phyloP scores from a whole-genome alignment of 2,329 filamentous ascomycete species.

The Alternaria sp. region DNA sequence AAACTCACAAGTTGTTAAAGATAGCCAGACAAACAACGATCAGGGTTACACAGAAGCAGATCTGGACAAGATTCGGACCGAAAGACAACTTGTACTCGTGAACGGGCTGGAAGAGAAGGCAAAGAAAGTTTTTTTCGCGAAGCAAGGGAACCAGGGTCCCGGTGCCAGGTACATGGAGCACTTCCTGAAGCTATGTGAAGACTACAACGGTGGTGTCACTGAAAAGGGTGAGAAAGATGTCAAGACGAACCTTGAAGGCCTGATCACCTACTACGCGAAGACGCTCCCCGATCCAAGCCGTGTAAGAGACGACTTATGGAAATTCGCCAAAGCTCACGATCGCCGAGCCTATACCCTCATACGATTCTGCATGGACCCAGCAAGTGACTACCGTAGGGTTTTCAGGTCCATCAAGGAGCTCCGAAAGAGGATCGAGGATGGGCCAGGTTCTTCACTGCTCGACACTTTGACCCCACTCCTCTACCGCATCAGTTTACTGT shows the following conservation, averaged over 20 bases:
- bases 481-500: constrained; percentile 81
- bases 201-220: constrained; percentile 86
- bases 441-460: constrained; percentile 69
- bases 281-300: constrained; percentile 78
- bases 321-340: constrained; percentile 90
- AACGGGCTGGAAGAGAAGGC: constrained; percentile 79
- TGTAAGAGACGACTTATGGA: constrained; percentile 80
- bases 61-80: constrained; percentile 78
- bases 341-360: constrained; percentile 89
- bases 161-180: constrained; percentile 76
- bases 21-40: constrained; percentile 61
- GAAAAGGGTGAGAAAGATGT: constrained; percentile 72
- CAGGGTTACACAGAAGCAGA: constrained; percentile 61
- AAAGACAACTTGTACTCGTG: constrained; percentile 83
- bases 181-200: constrained; percentile 86
- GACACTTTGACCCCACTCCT: constrained; percentile 84
- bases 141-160: constrained; percentile 79
- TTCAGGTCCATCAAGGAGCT: constrained; percentile 90
- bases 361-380: constrained; percentile 81
- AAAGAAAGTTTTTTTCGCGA: constrained; percentile 86
- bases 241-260: constrained; percentile 74
- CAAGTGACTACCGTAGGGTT: constrained; percentile 92
- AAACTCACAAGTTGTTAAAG: constrained; percentile 68
- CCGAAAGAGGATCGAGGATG: constrained; percentile 77
- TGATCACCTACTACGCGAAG: constrained; percentile 75